Evolutionary conservation across 1,284 basidiomycete genomes (phyloP).

Genomic region (Tylopilus orsonianus): DNA sequence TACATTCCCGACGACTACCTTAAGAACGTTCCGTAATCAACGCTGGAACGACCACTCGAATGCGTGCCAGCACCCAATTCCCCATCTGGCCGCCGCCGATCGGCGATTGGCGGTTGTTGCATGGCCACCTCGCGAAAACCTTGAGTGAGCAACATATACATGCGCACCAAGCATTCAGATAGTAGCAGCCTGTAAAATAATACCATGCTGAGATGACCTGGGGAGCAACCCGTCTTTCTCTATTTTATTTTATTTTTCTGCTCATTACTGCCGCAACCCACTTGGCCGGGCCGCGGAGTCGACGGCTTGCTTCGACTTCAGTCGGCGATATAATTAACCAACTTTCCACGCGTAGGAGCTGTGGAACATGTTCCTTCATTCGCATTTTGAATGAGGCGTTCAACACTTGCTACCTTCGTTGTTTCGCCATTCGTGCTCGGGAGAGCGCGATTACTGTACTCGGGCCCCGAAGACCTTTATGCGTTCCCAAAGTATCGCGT

Average conservation of each 20-base stretch:
- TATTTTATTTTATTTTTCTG: not conserved
- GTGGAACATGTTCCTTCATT: conserved; percentile 12
- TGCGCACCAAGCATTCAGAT: conserved; percentile 4
- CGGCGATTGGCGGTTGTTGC: conserved; percentile 35
- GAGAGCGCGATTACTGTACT: conserved; percentile 54
- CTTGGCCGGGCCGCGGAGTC: conserved; percentile 29
- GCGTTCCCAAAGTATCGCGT: conserved; percentile 86
- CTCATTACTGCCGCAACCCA: conserved; percentile 1
- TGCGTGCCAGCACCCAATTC: conserved; percentile 4
- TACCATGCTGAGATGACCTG: not conserved
- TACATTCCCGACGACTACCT: not conserved
- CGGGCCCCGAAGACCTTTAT: conserved; percentile 76
- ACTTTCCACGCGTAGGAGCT: conserved; percentile 21
- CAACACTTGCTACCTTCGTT: conserved; percentile 16
- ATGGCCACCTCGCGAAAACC: conserved; percentile 22
- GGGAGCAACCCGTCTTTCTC: not conserved
- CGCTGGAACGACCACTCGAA: not conserved
- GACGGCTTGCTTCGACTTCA: conserved; percentile 16
- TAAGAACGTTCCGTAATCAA: not conserved
- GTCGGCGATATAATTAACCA: conserved; percentile 36
- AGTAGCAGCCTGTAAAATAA: not conserved
- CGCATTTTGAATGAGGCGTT: conserved; percentile 22
- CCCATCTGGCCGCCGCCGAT: conserved; percentile 20
- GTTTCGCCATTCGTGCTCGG: conserved; percentile 24
- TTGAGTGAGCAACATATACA: conserved; percentile 6